Evolutionary conservation across 306 rosid species (phyloP).

Genomic region (Bauhinia variegata): DNA sequence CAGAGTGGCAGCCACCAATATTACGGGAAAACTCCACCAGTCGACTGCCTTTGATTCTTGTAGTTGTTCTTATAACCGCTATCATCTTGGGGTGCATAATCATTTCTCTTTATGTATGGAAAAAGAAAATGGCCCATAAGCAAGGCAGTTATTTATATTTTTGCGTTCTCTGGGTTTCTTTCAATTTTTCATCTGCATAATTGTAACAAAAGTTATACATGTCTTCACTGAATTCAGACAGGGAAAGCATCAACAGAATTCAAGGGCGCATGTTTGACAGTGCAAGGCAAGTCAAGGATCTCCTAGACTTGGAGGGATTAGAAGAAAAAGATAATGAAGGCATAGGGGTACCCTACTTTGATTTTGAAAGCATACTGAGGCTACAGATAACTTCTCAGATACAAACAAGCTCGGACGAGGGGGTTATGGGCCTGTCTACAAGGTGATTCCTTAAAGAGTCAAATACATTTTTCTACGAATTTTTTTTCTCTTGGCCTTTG

Average conservation of each 20-base stretch:
- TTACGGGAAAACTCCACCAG: too few species aligned
- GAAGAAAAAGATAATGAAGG: conserved; percentile 36
- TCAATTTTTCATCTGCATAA: background rate
- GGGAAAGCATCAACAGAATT: background rate
- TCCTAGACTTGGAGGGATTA: background rate
- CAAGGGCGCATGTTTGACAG: background rate
- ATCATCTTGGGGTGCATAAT: background rate
- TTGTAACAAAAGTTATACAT: background rate
- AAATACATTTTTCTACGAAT: too few species aligned
- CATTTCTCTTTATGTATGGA: background rate
- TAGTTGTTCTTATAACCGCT: background rate
- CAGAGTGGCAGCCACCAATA: background rate
- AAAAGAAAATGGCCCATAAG: conserved; percentile 12
- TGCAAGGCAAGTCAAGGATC: conserved; percentile 22
- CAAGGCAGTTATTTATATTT: conserved; percentile 11
- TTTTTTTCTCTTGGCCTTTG: too few species aligned
- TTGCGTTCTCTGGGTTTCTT: background rate
- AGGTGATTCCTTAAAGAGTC: conserved; percentile 15
- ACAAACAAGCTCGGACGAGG: conserved; percentile 50
- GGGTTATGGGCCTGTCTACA: conserved; percentile 18
- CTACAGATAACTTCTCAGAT: conserved; percentile 50
- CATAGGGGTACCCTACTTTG: conserved; percentile 41
- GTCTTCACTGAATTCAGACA: background rate
- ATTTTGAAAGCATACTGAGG: conserved; percentile 30
- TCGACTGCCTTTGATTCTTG: background rate